Percentiles rank a stretch among this genome's conserved stretches.
Conservation (phyloP, 352 stramenopile genomes). For the Globisporangium iwayamae region DNA sequence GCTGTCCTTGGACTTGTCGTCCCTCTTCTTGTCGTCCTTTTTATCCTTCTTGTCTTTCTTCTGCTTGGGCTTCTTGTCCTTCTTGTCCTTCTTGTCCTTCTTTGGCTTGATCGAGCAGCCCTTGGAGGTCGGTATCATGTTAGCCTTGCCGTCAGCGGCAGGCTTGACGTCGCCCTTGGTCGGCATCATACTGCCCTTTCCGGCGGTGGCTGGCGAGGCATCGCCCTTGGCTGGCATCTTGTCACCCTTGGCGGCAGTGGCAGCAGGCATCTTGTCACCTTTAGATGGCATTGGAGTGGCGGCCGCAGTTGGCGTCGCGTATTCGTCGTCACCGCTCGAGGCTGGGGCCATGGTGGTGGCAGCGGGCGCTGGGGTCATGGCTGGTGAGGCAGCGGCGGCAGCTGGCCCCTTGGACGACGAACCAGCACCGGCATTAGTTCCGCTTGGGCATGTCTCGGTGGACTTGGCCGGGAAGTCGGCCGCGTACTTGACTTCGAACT, state of each 20-base stretch:
- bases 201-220: neutral
- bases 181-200: neutral
- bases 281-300: neutral
- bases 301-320: neutral
- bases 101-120: neutral
- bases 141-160: neutral
- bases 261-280: neutral
- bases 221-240: neutral
- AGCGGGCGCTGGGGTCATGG: neutral
- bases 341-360: neutral
- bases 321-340: neutral
- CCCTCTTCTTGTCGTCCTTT: neutral
- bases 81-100: too few species aligned
- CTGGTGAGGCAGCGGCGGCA: neutral
- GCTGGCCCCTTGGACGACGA: neutral
- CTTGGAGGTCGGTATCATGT: slow-evolving; percentile 1
- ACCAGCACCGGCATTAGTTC: neutral
- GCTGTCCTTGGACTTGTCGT: neutral
- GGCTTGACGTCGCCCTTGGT: neutral
- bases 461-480: slow-evolving; percentile 2
- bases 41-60: neutral
- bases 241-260: too few species aligned
- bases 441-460: neutral
- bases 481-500: slow-evolving; percentile 23
- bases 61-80: too few species aligned